A percentile compares a stretch with the other conserved stretches of the same genome.
These are phyloP conservation scores for Naganishia albida DNA, from an alignment of 1,284 basidiomycete genomes.

Conservation along the genomic window DNA sequence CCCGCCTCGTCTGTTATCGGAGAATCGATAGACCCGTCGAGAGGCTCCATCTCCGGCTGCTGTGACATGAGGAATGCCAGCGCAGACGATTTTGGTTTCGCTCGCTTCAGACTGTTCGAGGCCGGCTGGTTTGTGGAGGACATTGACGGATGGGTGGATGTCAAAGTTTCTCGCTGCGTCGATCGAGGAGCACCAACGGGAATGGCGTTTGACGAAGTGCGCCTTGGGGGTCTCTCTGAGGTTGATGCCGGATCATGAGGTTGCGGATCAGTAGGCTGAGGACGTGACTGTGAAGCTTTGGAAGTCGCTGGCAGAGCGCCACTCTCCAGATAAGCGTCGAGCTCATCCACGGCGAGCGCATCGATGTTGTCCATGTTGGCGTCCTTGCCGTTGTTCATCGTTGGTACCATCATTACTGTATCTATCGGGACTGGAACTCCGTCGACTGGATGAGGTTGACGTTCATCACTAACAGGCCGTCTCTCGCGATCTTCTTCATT, in stretches of 20 bases:
- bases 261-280: not conserved
- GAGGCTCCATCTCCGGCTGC: constrained; percentile 5
- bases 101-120: not conserved
- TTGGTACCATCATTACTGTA: no score
- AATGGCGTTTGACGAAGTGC: not conserved
- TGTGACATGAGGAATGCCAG: constrained; percentile 3
- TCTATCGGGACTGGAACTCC: no score
- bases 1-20: not conserved
- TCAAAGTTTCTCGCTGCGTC: not conserved
- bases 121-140: not conserved
- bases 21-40: not conserved
- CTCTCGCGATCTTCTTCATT: not conserved
- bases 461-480: no score
- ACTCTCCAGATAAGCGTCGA: not conserved
- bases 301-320: not conserved
- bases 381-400: not conserved
- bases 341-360: not conserved
- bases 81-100: not conserved
- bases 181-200: not conserved
- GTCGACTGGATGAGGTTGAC: no score
- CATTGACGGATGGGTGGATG: constrained; percentile 2
- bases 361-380: not conserved
- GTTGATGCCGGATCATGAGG: not conserved
- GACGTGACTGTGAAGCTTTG: not conserved
- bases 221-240: not conserved